Evolutionary conservation across 1,139 yeast genomes (phyloP).

Genomic region (Yamadazyma buinensis): DNA sequence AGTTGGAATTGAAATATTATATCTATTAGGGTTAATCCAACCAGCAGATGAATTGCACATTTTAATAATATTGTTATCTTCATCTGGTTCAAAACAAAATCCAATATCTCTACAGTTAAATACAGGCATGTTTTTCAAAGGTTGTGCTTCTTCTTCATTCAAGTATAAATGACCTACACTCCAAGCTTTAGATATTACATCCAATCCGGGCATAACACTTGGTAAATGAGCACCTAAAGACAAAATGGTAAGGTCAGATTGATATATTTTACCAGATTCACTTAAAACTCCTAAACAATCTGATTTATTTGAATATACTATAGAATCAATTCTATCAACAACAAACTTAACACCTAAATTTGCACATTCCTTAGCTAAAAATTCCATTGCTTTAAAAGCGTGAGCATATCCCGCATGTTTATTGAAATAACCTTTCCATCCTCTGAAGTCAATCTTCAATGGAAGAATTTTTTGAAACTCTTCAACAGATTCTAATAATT

Average conservation of each 20-base stretch:
- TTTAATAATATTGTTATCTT: conserved; percentile 14
- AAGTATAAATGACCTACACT: conserved; percentile 39
- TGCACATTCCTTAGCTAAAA: conserved; percentile 20
- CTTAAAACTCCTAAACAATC: conserved; percentile 14
- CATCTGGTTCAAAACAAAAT: conserved; percentile 28
- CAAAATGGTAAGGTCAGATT: conserved; percentile 27
- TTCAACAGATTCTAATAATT: conserved; percentile 6
- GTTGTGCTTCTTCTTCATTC: conserved; percentile 26
- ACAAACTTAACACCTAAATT: conserved; percentile 28
- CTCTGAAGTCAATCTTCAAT: conserved; percentile 11
- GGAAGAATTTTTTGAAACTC: conserved; percentile 11
- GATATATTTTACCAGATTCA: conserved; percentile 3
- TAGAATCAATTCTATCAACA: conserved; percentile 23
- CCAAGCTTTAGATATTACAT: conserved; percentile 25
- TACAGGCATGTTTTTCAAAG: conserved; percentile 33
- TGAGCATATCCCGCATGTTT: conserved; percentile 16
- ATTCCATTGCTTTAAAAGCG: conserved; percentile 13
- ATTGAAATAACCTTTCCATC: conserved; percentile 14
- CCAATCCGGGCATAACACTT: conserved; percentile 28
- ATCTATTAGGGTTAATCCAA: conserved; percentile 12
- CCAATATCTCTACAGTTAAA: conserved; percentile 33
- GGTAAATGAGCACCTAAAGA: conserved; percentile 36
- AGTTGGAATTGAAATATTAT: conserved; percentile 13
- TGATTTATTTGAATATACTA: conserved; percentile 11
- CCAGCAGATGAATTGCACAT: conserved; percentile 19